phyloP scores from a whole-genome alignment of 129 eudicot genomes.

The Flaveria ramosissima region DNA sequence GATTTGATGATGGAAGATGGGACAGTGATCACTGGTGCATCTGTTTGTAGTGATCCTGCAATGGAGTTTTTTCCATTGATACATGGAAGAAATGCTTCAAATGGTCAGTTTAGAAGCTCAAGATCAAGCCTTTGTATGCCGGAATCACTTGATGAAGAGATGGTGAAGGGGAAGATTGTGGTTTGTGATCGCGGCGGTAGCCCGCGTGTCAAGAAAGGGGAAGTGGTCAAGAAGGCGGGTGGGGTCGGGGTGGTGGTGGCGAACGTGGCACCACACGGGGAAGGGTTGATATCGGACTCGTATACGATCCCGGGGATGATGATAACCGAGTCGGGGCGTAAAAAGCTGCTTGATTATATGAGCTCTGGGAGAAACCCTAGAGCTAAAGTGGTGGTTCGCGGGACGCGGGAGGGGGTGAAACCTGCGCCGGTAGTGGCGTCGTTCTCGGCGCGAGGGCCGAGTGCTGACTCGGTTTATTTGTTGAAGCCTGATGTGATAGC shows the following conservation, averaged over 20 bases:
- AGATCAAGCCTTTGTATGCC: constrained; percentile 49
- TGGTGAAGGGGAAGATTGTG: constrained; percentile 65
- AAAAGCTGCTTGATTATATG: constrained; percentile 38
- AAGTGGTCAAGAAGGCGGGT: constrained; percentile 57
- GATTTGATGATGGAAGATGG: constrained; percentile 62
- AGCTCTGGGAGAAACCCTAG: constrained; percentile 39
- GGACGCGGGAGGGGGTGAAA: constrained; percentile 53
- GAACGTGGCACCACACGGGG: constrained; percentile 59
- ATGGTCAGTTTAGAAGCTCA: background rate
- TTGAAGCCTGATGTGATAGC: constrained; percentile 86
- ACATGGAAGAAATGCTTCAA: constrained; percentile 52
- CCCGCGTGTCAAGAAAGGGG: constrained; percentile 59
- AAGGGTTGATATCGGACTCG: constrained; percentile 65
- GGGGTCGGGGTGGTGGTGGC: constrained; percentile 74
- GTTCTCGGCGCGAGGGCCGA: constrained; percentile 80
- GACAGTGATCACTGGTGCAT: constrained; percentile 54
- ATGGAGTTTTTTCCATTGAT: constrained; percentile 46
- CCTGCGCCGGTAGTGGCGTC: constrained; percentile 83
- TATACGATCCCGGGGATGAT: constrained; percentile 66
- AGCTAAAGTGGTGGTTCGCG: constrained; percentile 53
- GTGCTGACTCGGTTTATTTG: constrained; percentile 39
- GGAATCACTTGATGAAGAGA: constrained; percentile 46
- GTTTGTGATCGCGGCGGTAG: constrained; percentile 62
- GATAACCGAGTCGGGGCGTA: constrained; percentile 50
- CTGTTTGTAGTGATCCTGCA: constrained; percentile 41